Evolutionary conservation across 2,329 filamentous ascomycete genomes (phyloP).

Genomic region (Fusarium coffeatum): DNA sequence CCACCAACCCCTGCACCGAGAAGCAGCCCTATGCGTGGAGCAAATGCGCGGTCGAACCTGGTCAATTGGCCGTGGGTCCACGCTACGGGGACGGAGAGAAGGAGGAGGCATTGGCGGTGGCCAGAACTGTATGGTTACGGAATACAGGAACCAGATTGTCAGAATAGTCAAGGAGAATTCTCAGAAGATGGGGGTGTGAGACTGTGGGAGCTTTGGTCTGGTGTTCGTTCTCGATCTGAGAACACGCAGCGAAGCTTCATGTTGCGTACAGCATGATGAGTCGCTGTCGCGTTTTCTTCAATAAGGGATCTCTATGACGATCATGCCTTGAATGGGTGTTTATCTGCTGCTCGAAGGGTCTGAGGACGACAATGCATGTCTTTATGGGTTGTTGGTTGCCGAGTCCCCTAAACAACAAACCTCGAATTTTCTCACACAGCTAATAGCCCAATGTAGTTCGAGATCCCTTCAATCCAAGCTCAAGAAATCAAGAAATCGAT

Average conservation of each 20-base stretch:
- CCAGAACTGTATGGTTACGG: conserved; percentile 6
- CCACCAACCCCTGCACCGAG: conserved; percentile 31
- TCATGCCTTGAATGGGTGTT: conserved; percentile 16
- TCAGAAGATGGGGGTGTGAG: not conserved
- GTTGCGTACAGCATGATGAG: conserved; percentile 2
- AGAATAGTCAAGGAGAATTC: conserved; percentile 17
- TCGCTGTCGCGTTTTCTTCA: conserved; percentile 10
- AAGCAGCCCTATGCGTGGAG: conserved; percentile 49
- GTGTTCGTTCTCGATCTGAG: conserved; percentile 7
- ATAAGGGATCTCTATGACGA: conserved; percentile 3
- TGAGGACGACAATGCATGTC: not conserved
- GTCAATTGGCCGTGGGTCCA: conserved; percentile 39
- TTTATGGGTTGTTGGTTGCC: not conserved
- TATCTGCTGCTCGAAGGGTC: conserved; percentile 16
- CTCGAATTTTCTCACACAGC: not conserved
- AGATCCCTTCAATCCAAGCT: not conserved
- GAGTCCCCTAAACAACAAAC: conserved; percentile 2
- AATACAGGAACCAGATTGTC: conserved; percentile 13
- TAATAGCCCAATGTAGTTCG: conserved; percentile 2
- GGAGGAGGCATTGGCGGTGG: conserved; percentile 18
- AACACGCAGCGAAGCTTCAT: conserved; percentile 6
- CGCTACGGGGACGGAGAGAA: conserved; percentile 10
- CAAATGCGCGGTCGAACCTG: conserved; percentile 17
- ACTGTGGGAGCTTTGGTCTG: conserved; percentile 12
- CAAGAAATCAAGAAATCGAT: not conserved